Evolutionary conservation across 768 basidiomycete species (phyloP), one percentile per base, ranked within the genome.

Genomic region (Macrolepiota albuminosa): DNA sequence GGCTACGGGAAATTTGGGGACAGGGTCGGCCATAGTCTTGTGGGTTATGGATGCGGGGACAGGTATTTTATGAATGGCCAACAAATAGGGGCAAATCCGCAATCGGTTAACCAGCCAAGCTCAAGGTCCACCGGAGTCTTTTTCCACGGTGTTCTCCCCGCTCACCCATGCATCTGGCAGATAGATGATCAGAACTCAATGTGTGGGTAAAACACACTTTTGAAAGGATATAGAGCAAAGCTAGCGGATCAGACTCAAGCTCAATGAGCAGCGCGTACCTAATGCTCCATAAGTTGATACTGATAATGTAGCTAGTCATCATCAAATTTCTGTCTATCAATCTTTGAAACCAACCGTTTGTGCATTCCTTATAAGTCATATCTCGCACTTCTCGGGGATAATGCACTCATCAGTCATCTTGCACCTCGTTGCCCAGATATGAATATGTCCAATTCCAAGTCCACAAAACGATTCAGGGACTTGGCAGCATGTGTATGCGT

Each of bases 1-100:
- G 4, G 92, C 91, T 54, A 94, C 77, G 47, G 93, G 91, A 73
- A 91, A 87, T 40, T 81, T 80, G 7, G 56, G 58, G 16, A 62
- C 54, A 13, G 63, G 50, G 8, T 59, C 52, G 33, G 58, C 58
- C 63, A 64, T 64, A 18, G 48, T 48, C 36, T 57, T 34, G n/a
- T 43, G 42, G 42, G 48, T 36, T 24, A 39, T 9, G 8, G 45
- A 18, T 21, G 26, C 29, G 33, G 24, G 24, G 24, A n/a, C 42
- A 45, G 34, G 42, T 18, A 40, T 54, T 60, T 63, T 63, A 63
- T 57, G 11, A 33, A 33, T 11, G 47, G 34, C 31, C 2, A 7
- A 11, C 55, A 60, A 63, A 60, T 60, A 63, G 62, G 59, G 59
- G 58, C 53, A 60, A 60, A 52, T 4, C 3, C 7, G n/a, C 21